phyloP scores from a whole-genome alignment of 2,329 filamentous ascomycete genomes.

The Cryphonectria radicalis region DNA sequence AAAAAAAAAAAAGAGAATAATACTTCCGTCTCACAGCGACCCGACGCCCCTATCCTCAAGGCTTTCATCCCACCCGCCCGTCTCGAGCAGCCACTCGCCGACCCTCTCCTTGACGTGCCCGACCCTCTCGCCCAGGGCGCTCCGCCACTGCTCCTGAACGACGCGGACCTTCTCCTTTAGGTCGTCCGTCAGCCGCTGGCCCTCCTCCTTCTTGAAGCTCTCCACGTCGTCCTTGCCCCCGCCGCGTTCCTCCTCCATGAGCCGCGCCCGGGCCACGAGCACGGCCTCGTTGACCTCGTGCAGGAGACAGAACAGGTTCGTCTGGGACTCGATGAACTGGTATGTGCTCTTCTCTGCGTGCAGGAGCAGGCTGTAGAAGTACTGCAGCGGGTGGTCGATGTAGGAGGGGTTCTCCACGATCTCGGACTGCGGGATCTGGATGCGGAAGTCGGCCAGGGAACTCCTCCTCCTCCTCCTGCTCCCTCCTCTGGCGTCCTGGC shows the following conservation, averaged over 20 bases:
- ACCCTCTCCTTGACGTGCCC: slow-evolving; percentile 75
- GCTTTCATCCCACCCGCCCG: slow-evolving; percentile 87
- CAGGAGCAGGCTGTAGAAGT: slow-evolving; percentile 81
- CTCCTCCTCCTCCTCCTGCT: too few species aligned
- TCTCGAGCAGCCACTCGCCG: slow-evolving; percentile 71
- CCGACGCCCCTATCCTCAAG: slow-evolving; percentile 63
- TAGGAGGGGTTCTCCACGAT: slow-evolving; percentile 87
- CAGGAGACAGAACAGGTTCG: slow-evolving; percentile 83
- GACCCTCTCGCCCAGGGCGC: slow-evolving; percentile 80
- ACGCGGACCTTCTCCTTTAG: slow-evolving; percentile 91
- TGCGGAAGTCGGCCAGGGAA: slow-evolving; percentile 60
- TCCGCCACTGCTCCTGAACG: slow-evolving; percentile 89
- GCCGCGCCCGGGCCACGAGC: slow-evolving; percentile 68
- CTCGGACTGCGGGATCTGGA: slow-evolving; percentile 79
- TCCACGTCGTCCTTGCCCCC: slow-evolving; percentile 50
- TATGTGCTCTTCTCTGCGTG: slow-evolving; percentile 93
- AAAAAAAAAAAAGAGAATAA: too few species aligned
- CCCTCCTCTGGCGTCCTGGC: not conserved
- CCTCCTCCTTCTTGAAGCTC: slow-evolving; percentile 68
- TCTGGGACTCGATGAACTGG: slow-evolving; percentile 96
- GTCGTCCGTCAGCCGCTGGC: slow-evolving; percentile 75
- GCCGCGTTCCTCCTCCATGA: slow-evolving; percentile 66
- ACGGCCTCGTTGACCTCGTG: slow-evolving; percentile 88
- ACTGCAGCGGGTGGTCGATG: slow-evolving; percentile 80
- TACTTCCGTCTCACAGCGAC: slow-evolving; percentile 16